Percentiles rank a stretch among this genome's conserved stretches.
Evolutionary conservation across 2,329 filamentous ascomycete species (phyloP).

Genomic region (Periglandula ipomoeae): DNA sequence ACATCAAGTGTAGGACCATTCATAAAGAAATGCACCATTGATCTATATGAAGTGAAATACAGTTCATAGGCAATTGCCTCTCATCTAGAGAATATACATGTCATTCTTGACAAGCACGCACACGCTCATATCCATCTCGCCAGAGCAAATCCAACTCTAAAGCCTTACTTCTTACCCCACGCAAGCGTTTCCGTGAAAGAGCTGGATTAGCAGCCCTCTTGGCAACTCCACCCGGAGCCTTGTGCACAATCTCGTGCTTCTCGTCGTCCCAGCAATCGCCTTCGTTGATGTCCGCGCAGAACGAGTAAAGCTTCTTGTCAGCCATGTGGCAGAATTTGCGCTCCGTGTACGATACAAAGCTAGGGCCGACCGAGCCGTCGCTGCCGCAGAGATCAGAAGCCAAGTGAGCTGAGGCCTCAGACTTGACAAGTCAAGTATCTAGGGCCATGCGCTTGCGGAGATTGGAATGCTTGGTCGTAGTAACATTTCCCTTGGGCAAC

Average conservation of each 20-base stretch:
- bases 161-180: background rate
- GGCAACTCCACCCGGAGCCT: background rate
- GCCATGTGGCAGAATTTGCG: constrained; percentile 14
- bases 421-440: constrained; percentile 2
- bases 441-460: background rate
- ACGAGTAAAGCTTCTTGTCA: constrained; percentile 9
- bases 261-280: constrained; percentile 12
- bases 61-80: too few relatives aligned
- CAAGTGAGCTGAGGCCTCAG: background rate
- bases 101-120: background rate
- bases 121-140: too few relatives aligned
- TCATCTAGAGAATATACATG: too few relatives aligned
- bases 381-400: constrained; percentile 11
- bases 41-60: too few relatives aligned
- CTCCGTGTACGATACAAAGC: constrained; percentile 12
- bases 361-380: constrained; percentile 1
- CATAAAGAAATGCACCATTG: too few relatives aligned
- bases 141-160: background rate
- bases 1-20: too few relatives aligned
- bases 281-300: constrained; percentile 7
- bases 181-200: background rate
- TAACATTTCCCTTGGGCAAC: background rate
- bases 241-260: constrained; percentile 5
- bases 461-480: background rate
- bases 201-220: background rate